Percentiles rank a stretch among this genome's conserved stretches.
phyloP scores from a whole-genome alignment of 148 eudicot species.

The Drosera capensis region DNA sequence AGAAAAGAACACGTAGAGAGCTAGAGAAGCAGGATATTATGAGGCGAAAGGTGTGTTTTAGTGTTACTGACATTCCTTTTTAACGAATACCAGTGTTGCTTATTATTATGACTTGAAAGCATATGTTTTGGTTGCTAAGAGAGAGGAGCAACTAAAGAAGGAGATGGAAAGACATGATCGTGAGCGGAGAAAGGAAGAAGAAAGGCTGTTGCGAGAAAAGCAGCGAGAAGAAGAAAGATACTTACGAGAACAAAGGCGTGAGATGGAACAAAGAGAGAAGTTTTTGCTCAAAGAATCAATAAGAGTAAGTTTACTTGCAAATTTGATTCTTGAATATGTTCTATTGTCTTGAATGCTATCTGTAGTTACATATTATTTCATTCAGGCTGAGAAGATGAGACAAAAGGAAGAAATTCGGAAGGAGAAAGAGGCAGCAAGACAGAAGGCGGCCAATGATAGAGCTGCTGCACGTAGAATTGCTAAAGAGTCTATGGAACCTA shows the following conservation, averaged over 20 bases:
- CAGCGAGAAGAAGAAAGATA: conserved; percentile 80
- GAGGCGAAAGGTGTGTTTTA: conserved; percentile 78
- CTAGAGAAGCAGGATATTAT: conserved; percentile 77
- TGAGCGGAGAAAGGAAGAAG: conserved; percentile 80
- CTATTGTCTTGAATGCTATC: conserved; percentile 3
- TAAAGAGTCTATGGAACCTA: conserved; percentile 70
- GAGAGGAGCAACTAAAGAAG: conserved; percentile 82
- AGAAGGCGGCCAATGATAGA: conserved; percentile 72
- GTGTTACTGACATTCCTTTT: too few relatives aligned
- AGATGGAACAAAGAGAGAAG: conserved; percentile 80
- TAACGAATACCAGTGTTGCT: conserved; percentile 1
- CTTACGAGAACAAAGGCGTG: conserved; percentile 82
- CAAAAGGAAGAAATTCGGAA: conserved; percentile 67
- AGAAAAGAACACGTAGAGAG: conserved; percentile 75
- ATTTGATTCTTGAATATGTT: background rate
- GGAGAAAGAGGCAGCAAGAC: conserved; percentile 81
- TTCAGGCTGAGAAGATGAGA: conserved; percentile 68
- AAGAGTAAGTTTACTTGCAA: conserved; percentile 32
- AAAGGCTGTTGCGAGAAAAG: conserved; percentile 72
- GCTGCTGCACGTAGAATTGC: conserved; percentile 86
- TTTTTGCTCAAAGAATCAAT: conserved; percentile 56
- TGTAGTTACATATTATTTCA: background rate
- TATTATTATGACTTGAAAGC: too few relatives aligned
- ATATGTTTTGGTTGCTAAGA: conserved; percentile 24
- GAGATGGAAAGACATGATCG: conserved; percentile 92